Percentiles rank a stretch among this genome's conserved stretches.
These are phyloP conservation scores for Ceratobasidium sp. DNA, from an alignment of 1,284 basidiomycete species.

Conservation along the genomic window DNA sequence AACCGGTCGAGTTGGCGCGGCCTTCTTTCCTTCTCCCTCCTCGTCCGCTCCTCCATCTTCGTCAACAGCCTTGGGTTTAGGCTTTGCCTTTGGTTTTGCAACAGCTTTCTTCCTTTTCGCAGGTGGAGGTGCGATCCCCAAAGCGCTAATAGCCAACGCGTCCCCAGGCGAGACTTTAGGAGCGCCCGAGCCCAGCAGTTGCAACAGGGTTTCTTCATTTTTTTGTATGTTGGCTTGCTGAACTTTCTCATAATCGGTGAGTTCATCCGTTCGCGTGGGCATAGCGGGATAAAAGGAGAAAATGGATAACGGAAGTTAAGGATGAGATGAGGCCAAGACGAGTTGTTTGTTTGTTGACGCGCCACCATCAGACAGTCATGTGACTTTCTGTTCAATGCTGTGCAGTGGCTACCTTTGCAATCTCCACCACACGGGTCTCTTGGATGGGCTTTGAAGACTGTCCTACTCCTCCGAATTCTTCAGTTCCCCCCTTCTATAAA, in stretches of 20 bases:
- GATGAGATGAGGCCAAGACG: neutral
- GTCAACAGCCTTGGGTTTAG: too few relatives aligned
- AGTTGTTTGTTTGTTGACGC: constrained; percentile 6
- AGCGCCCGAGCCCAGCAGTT: neutral
- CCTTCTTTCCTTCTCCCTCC: constrained; percentile 31
- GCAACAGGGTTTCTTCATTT: neutral
- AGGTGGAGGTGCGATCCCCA: neutral
- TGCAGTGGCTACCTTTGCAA: too few relatives aligned
- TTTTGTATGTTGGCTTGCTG: constrained; percentile 17
- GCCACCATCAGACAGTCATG: neutral
- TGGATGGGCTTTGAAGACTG: too few relatives aligned
- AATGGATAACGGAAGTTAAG: neutral
- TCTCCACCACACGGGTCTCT: too few relatives aligned
- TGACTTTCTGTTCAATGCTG: neutral
- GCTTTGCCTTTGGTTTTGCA: constrained; percentile 49
- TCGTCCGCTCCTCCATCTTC: constrained; percentile 38
- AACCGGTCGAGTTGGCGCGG: constrained; percentile 47
- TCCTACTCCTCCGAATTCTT: too few relatives aligned
- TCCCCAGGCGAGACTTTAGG: neutral
- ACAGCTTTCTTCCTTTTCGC: constrained; percentile 39
- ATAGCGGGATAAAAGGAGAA: too few relatives aligned
- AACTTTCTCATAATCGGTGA: constrained; percentile 27
- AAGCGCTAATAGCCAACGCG: constrained; percentile 1
- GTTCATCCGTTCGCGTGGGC: neutral
- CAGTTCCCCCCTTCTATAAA: neutral